These are phyloP conservation scores for Gastrodia elata DNA, from an alignment of 106 monocot species.

Conservation along the genomic window DNA sequence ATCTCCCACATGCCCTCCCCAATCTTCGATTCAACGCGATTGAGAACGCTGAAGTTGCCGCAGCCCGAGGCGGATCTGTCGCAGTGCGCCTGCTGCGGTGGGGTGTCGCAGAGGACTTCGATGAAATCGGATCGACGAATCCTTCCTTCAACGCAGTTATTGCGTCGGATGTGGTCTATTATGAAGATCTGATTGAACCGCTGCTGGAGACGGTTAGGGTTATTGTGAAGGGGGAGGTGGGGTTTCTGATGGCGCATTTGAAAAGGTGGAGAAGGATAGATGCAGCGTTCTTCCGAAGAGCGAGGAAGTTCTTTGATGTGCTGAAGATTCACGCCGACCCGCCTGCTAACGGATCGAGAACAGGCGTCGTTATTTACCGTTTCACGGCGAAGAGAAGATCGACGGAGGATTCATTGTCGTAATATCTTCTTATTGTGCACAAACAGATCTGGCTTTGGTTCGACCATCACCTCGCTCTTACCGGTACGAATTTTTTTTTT, in stretches of 20 bases:
- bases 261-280: conserved; percentile 79
- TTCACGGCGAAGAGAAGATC: conserved; percentile 35
- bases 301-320: conserved; percentile 50
- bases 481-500: too few species aligned
- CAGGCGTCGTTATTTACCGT: conserved; percentile 36
- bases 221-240: conserved; percentile 46
- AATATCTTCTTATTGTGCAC: too few species aligned
- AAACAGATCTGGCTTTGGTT: too few species aligned
- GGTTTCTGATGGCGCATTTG: conserved; percentile 68
- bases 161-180: conserved; percentile 84
- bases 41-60: conserved; percentile 34
- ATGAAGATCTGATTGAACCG: conserved; percentile 48
- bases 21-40: conserved; percentile 71
- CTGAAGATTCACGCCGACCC: conserved; percentile 34
- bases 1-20: conserved; percentile 78
- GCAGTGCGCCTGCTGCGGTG: conserved; percentile 39
- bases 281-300: conserved; percentile 44
- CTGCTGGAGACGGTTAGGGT: conserved; percentile 41
- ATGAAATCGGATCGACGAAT: not conserved
- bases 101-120: conserved; percentile 29
- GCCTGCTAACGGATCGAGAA: conserved; percentile 29
- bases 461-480: too few species aligned
- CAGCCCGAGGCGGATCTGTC: conserved; percentile 40
- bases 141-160: conserved; percentile 46
- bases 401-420: not conserved